Evolutionary conservation across 148 eudicot species (phyloP), one percentile per base, ranked within the genome.

Genomic region (Cornus controversa): DNA sequence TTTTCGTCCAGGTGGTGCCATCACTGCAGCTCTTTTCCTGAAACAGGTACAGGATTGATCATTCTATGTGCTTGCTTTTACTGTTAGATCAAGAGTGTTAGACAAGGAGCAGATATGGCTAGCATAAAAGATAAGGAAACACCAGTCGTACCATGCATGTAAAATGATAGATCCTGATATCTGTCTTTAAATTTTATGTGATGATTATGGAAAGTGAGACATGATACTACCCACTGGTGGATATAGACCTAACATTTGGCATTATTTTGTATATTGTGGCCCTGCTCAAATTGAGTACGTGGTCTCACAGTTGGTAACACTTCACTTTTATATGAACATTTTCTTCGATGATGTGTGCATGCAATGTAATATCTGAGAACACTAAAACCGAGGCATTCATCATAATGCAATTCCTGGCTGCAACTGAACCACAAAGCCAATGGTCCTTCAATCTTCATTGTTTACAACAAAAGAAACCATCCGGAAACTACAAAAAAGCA

Each of bases 1-100:
- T 74, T 92, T 88, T 78, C 99, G 98, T 82, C 93, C 85, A 86
- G 99, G 99, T 75, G 99, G 99, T 77, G 80, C 99, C 63, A 96
- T 96, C 70, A 91, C 93, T 27, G 99, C 99, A 29, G 98, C 99
- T 78, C 84, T 96, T 53, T 96, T 96, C 93, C 86, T 96, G 85
- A 93, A 93, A 84, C 99, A 93, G 99, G 99, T 93, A 87, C 71
- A 22, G 2, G 26, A 14, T 66, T 74, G 25, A 63, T 69, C 28
- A 7, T 63, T 71, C 37, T 40, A 47, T 6, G 34, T 36, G 54
- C 11, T 60, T 47, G 29, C 50, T n/a, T 50, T 23, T 45, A 54
- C n/a, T 50, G 45, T 40, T 40, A 40, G 45, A 40, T 40, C 45
- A 40, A 40, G 45, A 40, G 45, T 40, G 8, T 40, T 40, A 40